Percentiles rank a stretch among this genome's conserved stretches.
phyloP scores from a whole-genome alignment of 257 asterid genomes.

The Apocynum venetum region DNA sequence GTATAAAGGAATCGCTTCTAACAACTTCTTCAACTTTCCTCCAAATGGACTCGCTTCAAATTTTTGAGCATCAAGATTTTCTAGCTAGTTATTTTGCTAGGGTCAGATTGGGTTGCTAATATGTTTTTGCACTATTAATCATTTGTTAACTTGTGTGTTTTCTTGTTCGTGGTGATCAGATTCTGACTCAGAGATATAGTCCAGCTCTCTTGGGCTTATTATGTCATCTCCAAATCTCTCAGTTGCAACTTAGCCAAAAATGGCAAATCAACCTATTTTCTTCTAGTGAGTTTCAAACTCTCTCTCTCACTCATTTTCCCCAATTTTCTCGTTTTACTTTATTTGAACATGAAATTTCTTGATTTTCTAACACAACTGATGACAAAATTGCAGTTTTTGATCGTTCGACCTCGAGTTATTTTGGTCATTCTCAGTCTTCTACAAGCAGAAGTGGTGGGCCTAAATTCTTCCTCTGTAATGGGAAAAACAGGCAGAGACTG shows the following conservation, averaged over 20 bases:
- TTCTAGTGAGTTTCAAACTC: background rate
- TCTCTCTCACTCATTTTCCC: background rate
- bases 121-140: background rate
- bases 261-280: background rate
- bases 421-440: background rate
- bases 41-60: slow-evolving; percentile 7
- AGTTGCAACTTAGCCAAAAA: background rate
- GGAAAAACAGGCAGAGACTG: slow-evolving; percentile 79
- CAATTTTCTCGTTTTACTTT: background rate
- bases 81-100: background rate
- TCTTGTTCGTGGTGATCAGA: background rate
- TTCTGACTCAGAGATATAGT: background rate
- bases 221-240: background rate
- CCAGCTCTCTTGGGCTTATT: background rate
- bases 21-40: slow-evolving; percentile 5
- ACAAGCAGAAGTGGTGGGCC: background rate
- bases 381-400: slow-evolving; percentile 7
- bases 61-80: background rate
- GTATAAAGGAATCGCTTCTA: background rate
- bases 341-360: background rate
- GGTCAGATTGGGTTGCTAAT: too few species aligned
- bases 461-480: slow-evolving; percentile 26
- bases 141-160: background rate
- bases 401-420: background rate
- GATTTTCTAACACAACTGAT: background rate